Evolutionary conservation across 1,139 yeast species (phyloP).

Genomic region (Pichia sp.): DNA sequence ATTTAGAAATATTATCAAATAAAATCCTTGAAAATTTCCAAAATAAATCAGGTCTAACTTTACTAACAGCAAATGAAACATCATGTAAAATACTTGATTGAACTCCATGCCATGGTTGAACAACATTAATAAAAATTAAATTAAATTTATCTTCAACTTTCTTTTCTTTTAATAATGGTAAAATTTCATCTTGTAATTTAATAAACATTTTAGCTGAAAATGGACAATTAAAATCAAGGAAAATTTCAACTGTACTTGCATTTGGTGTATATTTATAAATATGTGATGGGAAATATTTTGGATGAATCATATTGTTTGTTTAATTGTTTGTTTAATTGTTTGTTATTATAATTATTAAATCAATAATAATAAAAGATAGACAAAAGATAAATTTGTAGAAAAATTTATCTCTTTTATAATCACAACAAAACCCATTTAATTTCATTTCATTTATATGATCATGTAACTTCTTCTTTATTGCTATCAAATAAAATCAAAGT

Average conservation of each 20-base stretch:
- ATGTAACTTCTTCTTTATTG: no score
- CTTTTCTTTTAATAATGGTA: constrained; percentile 45
- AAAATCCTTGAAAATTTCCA: constrained; percentile 57
- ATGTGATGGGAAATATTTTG: constrained; percentile 21
- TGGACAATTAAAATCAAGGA: constrained; percentile 76
- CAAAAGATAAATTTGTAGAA: no score
- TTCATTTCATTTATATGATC: no score
- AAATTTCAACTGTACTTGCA: constrained; percentile 42
- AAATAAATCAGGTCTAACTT: constrained; percentile 51
- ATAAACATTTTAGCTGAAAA: constrained; percentile 60
- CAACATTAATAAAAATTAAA: constrained; percentile 56
- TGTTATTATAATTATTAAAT: no score
- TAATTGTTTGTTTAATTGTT: no score
- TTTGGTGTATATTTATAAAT: constrained; percentile 10
- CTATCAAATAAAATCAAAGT: no score
- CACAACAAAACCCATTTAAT: no score
- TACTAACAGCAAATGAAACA: constrained; percentile 63
- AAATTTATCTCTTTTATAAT: no score
- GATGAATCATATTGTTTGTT: constrained; percentile 14
- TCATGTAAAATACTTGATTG: constrained; percentile 63
- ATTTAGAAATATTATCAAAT: constrained; percentile 46
- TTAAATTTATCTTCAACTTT: constrained; percentile 46
- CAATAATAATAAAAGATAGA: no score
- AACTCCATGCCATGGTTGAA: constrained; percentile 82
- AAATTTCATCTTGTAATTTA: constrained; percentile 46